Conservation (phyloP, 2,329 filamentous ascomycete species). For the Escovopsis sp. region DNA sequence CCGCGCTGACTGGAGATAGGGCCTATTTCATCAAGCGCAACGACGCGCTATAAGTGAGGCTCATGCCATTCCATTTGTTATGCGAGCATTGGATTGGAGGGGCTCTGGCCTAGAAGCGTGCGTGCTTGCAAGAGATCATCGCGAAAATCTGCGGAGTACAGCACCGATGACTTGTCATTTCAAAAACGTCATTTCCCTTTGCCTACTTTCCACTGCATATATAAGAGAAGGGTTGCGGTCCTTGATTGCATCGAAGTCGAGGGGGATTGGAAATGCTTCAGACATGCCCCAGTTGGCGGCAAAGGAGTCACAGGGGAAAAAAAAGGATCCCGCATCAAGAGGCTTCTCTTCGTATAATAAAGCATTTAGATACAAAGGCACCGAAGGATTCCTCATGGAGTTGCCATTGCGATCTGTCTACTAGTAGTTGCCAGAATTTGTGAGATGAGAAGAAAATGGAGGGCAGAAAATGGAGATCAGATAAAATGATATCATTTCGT, state of each 20-base stretch:
- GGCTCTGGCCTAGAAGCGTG: background rate
- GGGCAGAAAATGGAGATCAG: no score
- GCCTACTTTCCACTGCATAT: background rate
- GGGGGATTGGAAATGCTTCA: background rate
- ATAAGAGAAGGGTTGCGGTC: background rate
- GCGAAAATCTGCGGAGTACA: background rate
- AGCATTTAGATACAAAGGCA: background rate
- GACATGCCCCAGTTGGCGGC: background rate
- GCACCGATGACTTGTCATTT: no score
- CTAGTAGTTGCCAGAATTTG: background rate
- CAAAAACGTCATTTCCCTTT: background rate
- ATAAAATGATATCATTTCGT: no score
- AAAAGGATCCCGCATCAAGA: background rate
- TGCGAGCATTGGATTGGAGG: no score
- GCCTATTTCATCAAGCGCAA: conserved; percentile 47
- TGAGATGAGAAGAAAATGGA: background rate
- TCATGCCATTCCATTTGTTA: background rate
- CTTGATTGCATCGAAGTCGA: background rate
- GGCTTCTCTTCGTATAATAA: background rate
- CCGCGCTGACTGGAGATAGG: conserved; percentile 18
- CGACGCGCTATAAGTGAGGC: conserved; percentile 19
- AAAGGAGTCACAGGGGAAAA: background rate
- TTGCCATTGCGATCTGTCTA: no score
- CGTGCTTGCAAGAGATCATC: background rate
- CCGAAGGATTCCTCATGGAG: no score